Base-by-base conservation (phyloP, 2,329 filamentous ascomycete species). In the Arthrinium phaeospermum region DNA sequence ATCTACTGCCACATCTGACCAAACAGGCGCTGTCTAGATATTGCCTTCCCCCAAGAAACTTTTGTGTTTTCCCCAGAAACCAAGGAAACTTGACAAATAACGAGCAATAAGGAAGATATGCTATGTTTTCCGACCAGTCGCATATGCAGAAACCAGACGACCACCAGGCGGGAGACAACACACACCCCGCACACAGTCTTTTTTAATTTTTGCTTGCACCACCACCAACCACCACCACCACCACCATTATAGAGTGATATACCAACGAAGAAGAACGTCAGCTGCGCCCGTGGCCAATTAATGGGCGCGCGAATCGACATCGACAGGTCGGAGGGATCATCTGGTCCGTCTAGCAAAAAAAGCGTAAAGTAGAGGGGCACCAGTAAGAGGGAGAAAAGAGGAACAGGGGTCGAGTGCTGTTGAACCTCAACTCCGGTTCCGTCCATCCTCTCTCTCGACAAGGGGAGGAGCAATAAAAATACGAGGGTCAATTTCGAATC, bases 21-120 rank as follows among this genome's bases (percentile, higher is more conserved):
- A 64, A 41, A 41, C 57, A 64, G 57, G 57, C 57, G 57, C 57
- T 64, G 57, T 64, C 57, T 64, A 64, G 57, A 64, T 64, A 64
- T 64, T 64, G 57, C 30, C 57, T 64, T 30, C 34, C 53, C 57
- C 22, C 34, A 22, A 41, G 19, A 41, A 64, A 22, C 57, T 64
- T 64, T 64, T 64, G 57, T 61, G 34, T 64, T 64, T 64, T 64
- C 57, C 57, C 57, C 34, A 24, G 34, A 64, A 41, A 12, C 53
- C 34, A 64, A 64, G 57, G 41, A 64, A 41, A 49, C 37, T 41
- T 41, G 37, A n/a, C 45, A 22, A 49, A 49, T n/a, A 51, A 16
- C 8, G 10, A n/a, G 10, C 1, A 49, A 64, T 19, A n/a, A 64
- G 41, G 27, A 37, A 22, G 34, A 34, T 41, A 64, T 64, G 57